Conservation (phyloP, 768 basidiomycete genomes). For the Omphalotus guepiniiformis region DNA sequence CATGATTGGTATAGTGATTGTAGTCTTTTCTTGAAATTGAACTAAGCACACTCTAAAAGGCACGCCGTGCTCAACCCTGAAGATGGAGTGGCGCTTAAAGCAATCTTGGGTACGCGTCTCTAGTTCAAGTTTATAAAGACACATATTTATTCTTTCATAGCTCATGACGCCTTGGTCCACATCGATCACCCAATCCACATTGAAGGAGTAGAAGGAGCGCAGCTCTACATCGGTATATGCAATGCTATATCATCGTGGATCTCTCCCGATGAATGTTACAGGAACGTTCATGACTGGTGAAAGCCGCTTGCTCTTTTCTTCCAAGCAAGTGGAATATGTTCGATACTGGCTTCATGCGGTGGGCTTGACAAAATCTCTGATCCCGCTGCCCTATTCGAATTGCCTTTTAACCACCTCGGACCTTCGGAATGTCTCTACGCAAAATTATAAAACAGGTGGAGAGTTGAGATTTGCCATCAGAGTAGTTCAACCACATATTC, state of each 20-base stretch:
- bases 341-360: conserved; percentile 81
- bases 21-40: background rate
- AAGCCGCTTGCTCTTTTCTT: conserved; percentile 76
- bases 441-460: conserved; percentile 49
- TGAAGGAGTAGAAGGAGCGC: conserved; percentile 59
- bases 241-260: background rate
- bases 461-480: conserved; percentile 58
- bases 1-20: conserved; percentile 58
- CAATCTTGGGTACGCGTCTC: conserved; percentile 44
- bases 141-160: conserved; percentile 19
- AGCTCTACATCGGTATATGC: conserved; percentile 62
- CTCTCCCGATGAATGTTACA: conserved; percentile 16
- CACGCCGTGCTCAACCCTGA: conserved; percentile 51
- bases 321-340: conserved; percentile 79
- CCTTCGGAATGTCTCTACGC: conserved; percentile 54
- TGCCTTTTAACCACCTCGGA: conserved; percentile 62
- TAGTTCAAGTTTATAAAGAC: background rate
- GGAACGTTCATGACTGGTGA: conserved; percentile 71
- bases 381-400: conserved; percentile 76
- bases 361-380: conserved; percentile 55
- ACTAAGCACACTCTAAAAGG: conserved; percentile 36
- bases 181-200: conserved; percentile 68
- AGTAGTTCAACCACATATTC: conserved; percentile 29
- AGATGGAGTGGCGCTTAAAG: conserved; percentile 62
- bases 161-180: conserved; percentile 66